Evolutionary conservation across 306 rosid species (phyloP).

Genomic region (Dryas alaskensis): DNA sequence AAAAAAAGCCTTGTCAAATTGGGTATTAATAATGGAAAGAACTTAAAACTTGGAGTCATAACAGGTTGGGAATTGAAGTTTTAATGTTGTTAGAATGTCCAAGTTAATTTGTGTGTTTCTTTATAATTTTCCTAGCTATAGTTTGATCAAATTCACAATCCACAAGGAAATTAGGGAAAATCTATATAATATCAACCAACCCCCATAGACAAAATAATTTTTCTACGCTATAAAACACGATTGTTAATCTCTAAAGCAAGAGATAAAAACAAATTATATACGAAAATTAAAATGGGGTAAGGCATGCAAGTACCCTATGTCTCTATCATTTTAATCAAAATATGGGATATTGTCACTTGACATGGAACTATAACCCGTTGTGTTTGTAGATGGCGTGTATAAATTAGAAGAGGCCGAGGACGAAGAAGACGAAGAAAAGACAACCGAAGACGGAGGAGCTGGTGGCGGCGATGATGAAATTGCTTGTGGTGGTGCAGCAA

Average conservation of each 20-base stretch:
- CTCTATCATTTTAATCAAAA: slow-evolving; percentile 38
- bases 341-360: slow-evolving; percentile 60
- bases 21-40: neutral
- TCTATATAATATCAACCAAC: neutral
- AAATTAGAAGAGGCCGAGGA: slow-evolving; percentile 48
- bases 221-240: slow-evolving; percentile 12
- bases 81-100: neutral
- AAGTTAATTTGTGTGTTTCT: too few relatives aligned
- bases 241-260: slow-evolving; percentile 4
- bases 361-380: slow-evolving; percentile 67
- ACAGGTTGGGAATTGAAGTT: neutral
- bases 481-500: slow-evolving; percentile 37
- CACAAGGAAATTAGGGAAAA: slow-evolving; percentile 10
- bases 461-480: slow-evolving; percentile 38
- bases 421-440: slow-evolving; percentile 58
- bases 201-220: neutral
- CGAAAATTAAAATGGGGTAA: slow-evolving; percentile 15
- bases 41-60: slow-evolving; percentile 1
- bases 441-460: slow-evolving; percentile 36
- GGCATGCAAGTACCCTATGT: too few relatives aligned
- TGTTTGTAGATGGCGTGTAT: slow-evolving; percentile 50
- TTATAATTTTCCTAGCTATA: too few relatives aligned
- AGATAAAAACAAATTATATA: neutral
- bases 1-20: neutral
- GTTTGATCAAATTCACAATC: slow-evolving; percentile 15